Base-by-base conservation (phyloP, 2,329 filamentous ascomycete genomes). In the Diaporthe destruens region DNA sequence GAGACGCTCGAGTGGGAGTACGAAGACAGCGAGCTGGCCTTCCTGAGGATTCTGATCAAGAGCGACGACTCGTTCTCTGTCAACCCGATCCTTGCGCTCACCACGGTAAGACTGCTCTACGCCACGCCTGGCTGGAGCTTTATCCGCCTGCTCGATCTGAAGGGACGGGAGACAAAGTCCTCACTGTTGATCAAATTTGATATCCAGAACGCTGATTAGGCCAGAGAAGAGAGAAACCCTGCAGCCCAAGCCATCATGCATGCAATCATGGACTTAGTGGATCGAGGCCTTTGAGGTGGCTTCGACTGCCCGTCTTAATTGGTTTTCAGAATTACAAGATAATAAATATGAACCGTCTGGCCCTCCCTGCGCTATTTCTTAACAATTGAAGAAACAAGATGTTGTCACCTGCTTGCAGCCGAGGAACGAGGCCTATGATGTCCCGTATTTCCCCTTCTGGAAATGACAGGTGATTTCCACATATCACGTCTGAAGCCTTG, bases 1-100 rank as follows among this genome's bases (percentile, higher is more conserved):
- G 90, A 93, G 79, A 83, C 82, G 18, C 81, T 93, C 11, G 89
- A 91, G 77, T 93, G 91, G 91, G 88, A 91, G 74, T 93, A 88
- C 76, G 88, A 91, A 7, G 90, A 92, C 71, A 91, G 89, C 75
- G 91, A 92, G 78, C 78, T 93, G 61, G 86, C 87, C 0, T 93
- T 93, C 76, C 75, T 93, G 75, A 84, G 91, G 0, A 84, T 93
- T 72, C 82, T 92, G 54, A 85, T 93, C 81, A 93, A 93, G 84
- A 90, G 87, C 75, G 91, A 93, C 73, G 89, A 91, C 73, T 86
- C 85, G 74, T 93, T 89, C 79, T 82, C 88, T 0, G 82, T 82
- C 56, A 93, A 93, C 75, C 90, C 90, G 0, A 87, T 90, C 68
- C 86, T 92, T 74, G 88, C 87, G 0, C 89, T 91, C 1, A 84